Conservation (phyloP, 176 grass and related monocot genomes). For the Alloteropsis semialata region DNA sequence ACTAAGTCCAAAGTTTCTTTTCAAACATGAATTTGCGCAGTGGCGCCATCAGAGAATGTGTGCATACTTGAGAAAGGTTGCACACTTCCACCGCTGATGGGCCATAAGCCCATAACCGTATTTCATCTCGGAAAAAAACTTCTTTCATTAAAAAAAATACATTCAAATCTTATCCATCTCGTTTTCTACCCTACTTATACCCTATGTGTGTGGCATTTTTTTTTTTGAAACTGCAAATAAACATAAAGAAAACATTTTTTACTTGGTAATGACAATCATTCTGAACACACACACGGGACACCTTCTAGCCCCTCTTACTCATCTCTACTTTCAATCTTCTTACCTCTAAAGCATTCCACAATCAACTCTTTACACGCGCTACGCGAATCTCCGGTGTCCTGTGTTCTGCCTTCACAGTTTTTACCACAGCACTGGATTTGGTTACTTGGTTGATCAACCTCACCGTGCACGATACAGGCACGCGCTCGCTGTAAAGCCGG, state of each 20-base stretch:
- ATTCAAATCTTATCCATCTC: not conserved
- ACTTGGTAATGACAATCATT: not conserved
- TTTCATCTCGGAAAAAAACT: too few relatives aligned
- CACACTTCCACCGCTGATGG: not conserved
- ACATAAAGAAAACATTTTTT: not conserved
- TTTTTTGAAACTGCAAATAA: not conserved
- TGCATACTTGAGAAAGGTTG: not conserved
- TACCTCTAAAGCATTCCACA: not conserved
- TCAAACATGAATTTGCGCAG: too few relatives aligned
- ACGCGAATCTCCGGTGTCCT: not conserved
- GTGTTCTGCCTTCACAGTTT: conserved; percentile 12
- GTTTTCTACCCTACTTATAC: not conserved
- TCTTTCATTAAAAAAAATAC: too few relatives aligned
- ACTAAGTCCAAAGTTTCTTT: too few relatives aligned
- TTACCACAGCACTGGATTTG: conserved; percentile 1
- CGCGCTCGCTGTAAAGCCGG: not conserved
- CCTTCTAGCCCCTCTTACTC: not conserved
- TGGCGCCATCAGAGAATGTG: too few relatives aligned
- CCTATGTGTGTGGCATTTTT: not conserved
- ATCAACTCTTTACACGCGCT: not conserved
- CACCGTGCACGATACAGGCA: not conserved
- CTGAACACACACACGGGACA: not conserved
- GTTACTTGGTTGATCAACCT: conserved; percentile 17
- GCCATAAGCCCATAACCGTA: too few relatives aligned
- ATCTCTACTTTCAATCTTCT: not conserved